Evolutionary conservation across 1,284 basidiomycete genomes (phyloP).

Genomic region (Malassezia globosa): DNA sequence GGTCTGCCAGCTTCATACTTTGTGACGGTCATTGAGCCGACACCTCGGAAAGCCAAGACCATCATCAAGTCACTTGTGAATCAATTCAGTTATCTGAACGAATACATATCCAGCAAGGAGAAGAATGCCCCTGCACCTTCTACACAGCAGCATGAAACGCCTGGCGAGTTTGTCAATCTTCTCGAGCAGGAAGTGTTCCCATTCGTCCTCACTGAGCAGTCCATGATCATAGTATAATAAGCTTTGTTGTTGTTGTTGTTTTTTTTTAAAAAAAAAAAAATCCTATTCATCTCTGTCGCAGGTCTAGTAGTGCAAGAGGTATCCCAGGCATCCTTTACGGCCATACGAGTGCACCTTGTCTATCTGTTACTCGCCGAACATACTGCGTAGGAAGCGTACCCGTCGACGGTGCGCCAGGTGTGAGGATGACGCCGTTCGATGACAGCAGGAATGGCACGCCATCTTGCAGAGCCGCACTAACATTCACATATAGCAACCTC

Average conservation of each 20-base stretch:
- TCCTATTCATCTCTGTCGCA: no score
- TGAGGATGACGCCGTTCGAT: conserved; percentile 71
- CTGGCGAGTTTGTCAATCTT: conserved; percentile 40
- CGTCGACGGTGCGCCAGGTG: conserved; percentile 52
- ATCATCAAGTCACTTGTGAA: conserved; percentile 62
- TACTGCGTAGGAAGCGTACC: conserved; percentile 21
- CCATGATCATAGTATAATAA: conserved; percentile 13
- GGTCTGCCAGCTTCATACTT: conserved; percentile 86
- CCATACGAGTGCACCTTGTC: conserved; percentile 27
- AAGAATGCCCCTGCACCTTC: conserved; percentile 8
- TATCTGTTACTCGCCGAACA: conserved; percentile 23
- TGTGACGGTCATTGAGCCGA: conserved; percentile 68
- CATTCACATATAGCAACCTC: conserved; percentile 64
- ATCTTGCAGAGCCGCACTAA: conserved; percentile 59
- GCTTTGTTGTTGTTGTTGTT: neutral
- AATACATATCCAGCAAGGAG: conserved; percentile 38
- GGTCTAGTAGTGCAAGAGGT: no score
- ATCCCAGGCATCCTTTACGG: neutral
- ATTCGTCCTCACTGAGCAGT: conserved; percentile 40
- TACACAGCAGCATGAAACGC: conserved; percentile 24
- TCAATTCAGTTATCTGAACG: conserved; percentile 70
- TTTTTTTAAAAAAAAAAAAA: no score
- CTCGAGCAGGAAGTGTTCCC: conserved; percentile 42
- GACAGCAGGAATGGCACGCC: conserved; percentile 66
- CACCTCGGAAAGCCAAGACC: conserved; percentile 66